These are phyloP conservation scores for Laguncularia racemosa DNA, from an alignment of 345 rosid genomes.

Conservation along the genomic window DNA sequence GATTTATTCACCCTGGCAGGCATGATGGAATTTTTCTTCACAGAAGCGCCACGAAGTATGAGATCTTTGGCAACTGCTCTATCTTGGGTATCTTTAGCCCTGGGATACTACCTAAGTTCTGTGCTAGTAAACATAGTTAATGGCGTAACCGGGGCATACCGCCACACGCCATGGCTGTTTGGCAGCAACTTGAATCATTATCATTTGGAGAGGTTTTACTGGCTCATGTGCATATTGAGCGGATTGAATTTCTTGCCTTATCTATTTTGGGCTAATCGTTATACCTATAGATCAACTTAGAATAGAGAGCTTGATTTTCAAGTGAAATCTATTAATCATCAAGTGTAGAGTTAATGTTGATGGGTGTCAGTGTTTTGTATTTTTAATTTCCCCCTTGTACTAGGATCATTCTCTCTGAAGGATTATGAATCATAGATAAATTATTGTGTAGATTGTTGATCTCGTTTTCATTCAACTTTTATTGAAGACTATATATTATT, in stretches of 20 bases:
- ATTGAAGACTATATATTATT: too few species aligned
- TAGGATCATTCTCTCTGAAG: too few species aligned
- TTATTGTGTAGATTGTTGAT: too few species aligned
- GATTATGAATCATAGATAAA: too few species aligned
- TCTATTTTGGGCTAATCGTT: constrained; percentile 78
- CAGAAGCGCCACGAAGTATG: constrained; percentile 76
- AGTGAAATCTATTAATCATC: too few species aligned
- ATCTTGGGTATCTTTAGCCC: constrained; percentile 91
- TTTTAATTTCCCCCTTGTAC: not conserved
- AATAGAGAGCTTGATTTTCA: not conserved
- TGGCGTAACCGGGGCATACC: constrained; percentile 28
- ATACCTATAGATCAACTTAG: constrained; percentile 39
- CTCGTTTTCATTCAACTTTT: too few species aligned
- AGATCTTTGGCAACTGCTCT: constrained; percentile 84
- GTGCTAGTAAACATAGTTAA: constrained; percentile 61
- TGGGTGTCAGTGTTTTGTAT: not conserved
- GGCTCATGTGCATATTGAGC: constrained; percentile 77
- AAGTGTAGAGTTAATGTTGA: too few species aligned
- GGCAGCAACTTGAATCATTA: constrained; percentile 74
- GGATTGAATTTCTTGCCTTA: constrained; percentile 65
- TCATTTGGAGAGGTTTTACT: constrained; percentile 74
- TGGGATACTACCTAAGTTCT: constrained; percentile 89
- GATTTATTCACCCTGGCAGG: constrained; percentile 89
- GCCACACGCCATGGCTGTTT: constrained; percentile 56
- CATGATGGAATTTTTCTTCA: constrained; percentile 92